phyloP scores from a whole-genome alignment of 108 stramenopile species.

The Aureococcus anophagefferens region DNA sequence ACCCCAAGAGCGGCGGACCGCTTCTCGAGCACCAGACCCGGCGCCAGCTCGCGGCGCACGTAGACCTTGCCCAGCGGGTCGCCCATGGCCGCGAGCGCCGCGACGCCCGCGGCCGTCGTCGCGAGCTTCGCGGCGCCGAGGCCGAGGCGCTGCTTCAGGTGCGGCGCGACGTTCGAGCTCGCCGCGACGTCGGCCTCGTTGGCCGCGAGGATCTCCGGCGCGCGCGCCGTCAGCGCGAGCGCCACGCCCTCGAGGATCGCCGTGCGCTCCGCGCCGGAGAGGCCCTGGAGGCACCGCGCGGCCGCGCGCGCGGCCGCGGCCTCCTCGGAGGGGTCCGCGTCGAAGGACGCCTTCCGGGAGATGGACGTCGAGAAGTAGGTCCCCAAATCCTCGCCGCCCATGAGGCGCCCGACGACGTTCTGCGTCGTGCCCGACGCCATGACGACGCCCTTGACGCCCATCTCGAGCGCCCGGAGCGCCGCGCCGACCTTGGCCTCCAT shows the following conservation, averaged over 20 bases:
- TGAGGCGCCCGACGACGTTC: not conserved
- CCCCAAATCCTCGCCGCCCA: not conserved
- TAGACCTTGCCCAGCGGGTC: slow-evolving; percentile 54
- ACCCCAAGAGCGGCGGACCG: slow-evolving; percentile 93
- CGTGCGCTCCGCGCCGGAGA: slow-evolving; percentile 57
- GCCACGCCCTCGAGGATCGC: slow-evolving; percentile 71
- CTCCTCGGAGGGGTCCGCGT: slow-evolving; percentile 32
- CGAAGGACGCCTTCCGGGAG: not conserved
- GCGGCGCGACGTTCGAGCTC: slow-evolving; percentile 57
- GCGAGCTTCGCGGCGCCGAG: slow-evolving; percentile 74
- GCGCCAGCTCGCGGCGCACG: slow-evolving; percentile 74
- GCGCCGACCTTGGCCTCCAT: slow-evolving; percentile 86
- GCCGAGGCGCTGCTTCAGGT: slow-evolving; percentile 67
- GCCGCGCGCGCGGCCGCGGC: slow-evolving; percentile 61
- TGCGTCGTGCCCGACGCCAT: not conserved
- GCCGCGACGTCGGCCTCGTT: slow-evolving; percentile 72
- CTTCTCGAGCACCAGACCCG: slow-evolving; percentile 73
- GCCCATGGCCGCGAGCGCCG: slow-evolving; percentile 54
- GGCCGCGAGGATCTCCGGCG: slow-evolving; percentile 62
- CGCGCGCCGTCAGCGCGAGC: slow-evolving; percentile 46
- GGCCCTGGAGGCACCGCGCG: slow-evolving; percentile 66
- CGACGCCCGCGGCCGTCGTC: slow-evolving; percentile 73
- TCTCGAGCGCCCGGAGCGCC: slow-evolving; percentile 59
- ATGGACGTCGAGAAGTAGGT: not conserved
- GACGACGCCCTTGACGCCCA: not conserved